Percentiles rank a stretch among this genome's conserved stretches.
phyloP scores from a whole-genome alignment of 345 rosid species.

The Corymbia maculata region DNA sequence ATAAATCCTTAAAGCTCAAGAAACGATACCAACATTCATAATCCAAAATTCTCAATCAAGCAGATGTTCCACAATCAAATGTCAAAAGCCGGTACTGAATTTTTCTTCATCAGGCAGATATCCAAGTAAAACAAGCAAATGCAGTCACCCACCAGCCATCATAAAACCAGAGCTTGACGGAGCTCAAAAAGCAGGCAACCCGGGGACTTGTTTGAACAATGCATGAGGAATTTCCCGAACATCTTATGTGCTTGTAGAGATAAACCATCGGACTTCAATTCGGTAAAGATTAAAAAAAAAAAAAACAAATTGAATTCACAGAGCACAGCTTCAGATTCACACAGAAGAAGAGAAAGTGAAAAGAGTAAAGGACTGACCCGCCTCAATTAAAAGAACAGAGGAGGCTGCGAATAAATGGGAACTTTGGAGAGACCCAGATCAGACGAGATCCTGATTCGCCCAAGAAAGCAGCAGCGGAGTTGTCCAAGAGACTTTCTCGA shows the following conservation, averaged over 20 bases:
- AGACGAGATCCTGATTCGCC: slow-evolving; percentile 46
- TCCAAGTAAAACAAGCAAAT: background rate
- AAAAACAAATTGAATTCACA: background rate
- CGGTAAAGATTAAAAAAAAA: background rate
- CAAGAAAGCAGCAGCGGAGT: slow-evolving; percentile 3
- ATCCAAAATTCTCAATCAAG: background rate
- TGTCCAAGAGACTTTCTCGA: background rate
- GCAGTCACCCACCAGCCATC: slow-evolving; percentile 31
- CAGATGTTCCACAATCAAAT: background rate
- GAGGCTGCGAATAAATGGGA: slow-evolving; percentile 4
- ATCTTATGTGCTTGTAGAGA: background rate
- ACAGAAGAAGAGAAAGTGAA: background rate
- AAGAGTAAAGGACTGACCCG: slow-evolving; percentile 20
- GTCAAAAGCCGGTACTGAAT: background rate
- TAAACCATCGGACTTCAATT: slow-evolving; percentile 1
- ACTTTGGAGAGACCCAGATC: slow-evolving; percentile 31
- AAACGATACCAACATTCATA: background rate
- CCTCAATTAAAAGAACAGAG: slow-evolving; percentile 19
- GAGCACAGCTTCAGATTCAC: slow-evolving; percentile 6
- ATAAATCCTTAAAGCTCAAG: background rate
- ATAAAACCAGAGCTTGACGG: background rate
- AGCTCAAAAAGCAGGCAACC: background rate
- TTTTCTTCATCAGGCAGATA: background rate
- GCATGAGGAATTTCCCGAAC: background rate
- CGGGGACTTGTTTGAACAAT: background rate